phyloP scores from a whole-genome alignment of 306 rosid genomes.

The Styphnolobium japonicum region DNA sequence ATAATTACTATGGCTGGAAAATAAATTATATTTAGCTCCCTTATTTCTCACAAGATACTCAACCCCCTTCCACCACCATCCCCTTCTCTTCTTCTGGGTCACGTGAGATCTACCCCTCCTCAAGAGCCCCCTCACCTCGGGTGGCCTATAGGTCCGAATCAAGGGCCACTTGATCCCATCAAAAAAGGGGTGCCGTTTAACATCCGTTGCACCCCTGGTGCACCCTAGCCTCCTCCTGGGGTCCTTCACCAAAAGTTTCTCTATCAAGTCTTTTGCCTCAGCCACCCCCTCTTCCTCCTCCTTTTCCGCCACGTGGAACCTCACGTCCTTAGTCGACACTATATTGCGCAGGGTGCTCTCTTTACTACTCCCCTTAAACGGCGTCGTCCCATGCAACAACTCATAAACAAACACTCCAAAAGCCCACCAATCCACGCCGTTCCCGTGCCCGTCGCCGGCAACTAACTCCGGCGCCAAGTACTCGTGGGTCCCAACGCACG shows the following conservation, averaged over 20 bases:
- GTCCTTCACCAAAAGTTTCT: slow-evolving; percentile 64
- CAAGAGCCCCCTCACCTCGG: slow-evolving; percentile 53
- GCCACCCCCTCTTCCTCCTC: slow-evolving; percentile 55
- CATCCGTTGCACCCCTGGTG: slow-evolving; percentile 65
- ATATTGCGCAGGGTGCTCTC: slow-evolving; percentile 76
- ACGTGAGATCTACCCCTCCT: slow-evolving; percentile 41
- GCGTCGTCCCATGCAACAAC: slow-evolving; percentile 69
- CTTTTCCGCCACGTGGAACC: slow-evolving; percentile 34
- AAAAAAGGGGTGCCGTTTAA: slow-evolving; percentile 80
- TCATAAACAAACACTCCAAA: slow-evolving; percentile 76
- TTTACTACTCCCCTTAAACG: slow-evolving; percentile 74
- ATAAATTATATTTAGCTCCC: slow-evolving; percentile 15
- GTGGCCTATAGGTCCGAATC: slow-evolving; percentile 60
- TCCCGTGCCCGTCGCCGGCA: slow-evolving; percentile 72
- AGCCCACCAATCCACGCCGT: slow-evolving; percentile 98
- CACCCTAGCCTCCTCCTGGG: slow-evolving; percentile 65
- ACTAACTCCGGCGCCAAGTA: slow-evolving; percentile 85
- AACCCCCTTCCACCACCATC: slow-evolving; percentile 58
- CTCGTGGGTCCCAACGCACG: slow-evolving; percentile 93
- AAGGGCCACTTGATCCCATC: slow-evolving; percentile 89
- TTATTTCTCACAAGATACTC: slow-evolving; percentile 26
- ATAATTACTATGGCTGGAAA: slow-evolving; percentile 36
- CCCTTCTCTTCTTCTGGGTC: slow-evolving; percentile 32
- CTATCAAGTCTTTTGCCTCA: slow-evolving; percentile 68
- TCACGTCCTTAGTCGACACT: slow-evolving; percentile 49